These are phyloP conservation scores for Sporisorium sorghi DNA, from an alignment of 1,284 basidiomycete genomes.

Conservation along the genomic window DNA sequence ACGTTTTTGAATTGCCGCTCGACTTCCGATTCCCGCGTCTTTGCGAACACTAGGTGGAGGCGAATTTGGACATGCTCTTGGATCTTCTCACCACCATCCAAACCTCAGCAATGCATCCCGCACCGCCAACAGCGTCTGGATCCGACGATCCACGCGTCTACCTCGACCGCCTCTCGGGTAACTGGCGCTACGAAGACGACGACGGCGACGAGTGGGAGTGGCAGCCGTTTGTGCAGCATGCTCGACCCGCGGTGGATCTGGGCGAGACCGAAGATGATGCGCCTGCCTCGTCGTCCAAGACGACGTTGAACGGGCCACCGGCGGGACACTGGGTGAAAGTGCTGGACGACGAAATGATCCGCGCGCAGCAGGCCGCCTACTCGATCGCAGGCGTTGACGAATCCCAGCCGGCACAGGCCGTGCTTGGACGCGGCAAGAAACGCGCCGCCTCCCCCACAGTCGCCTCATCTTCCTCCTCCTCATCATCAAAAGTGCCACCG, in stretches of 20 bases:
- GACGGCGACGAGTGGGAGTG: constrained; percentile 87
- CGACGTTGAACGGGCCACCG: constrained; percentile 76
- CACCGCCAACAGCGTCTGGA: constrained; percentile 26
- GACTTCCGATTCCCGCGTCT: constrained; percentile 15
- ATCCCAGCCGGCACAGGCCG: constrained; percentile 25
- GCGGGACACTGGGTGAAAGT: constrained; percentile 81
- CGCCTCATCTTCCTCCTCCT: background rate
- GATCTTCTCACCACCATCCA: background rate
- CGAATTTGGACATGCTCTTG: background rate
- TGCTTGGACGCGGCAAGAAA: constrained; percentile 41
- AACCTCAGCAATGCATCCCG: constrained; percentile 26
- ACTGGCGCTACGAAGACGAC: constrained; percentile 87
- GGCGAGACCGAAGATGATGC: constrained; percentile 33
- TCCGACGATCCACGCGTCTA: constrained; percentile 71
- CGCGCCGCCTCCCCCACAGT: constrained; percentile 19
- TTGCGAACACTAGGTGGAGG: constrained; percentile 8
- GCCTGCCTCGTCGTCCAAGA: constrained; percentile 4
- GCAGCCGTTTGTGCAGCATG: constrained; percentile 71
- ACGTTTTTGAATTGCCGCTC: constrained; percentile 1
- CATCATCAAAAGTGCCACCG: constrained; percentile 20
- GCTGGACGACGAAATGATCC: constrained; percentile 85
- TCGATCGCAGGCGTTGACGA: constrained; percentile 46
- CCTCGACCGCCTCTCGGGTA: constrained; percentile 79
- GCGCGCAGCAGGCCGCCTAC: constrained; percentile 36
- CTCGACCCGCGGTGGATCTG: constrained; percentile 15